phyloP scores from a whole-genome alignment of 2,329 filamentous ascomycete genomes.

The Cadophora sp. region DNA sequence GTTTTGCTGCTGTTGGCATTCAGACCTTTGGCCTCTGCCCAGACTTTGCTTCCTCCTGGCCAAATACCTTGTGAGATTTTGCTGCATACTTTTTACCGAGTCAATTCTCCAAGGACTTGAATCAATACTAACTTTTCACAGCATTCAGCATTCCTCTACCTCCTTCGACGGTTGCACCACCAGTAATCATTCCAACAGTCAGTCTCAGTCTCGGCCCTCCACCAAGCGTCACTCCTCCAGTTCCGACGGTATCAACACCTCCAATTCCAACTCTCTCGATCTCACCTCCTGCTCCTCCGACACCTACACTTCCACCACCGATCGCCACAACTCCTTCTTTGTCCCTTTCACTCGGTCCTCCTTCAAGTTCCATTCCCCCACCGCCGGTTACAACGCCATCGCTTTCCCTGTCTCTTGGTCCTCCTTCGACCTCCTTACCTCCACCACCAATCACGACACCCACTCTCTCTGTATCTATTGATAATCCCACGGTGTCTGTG shows the following conservation, averaged over 20 bases:
- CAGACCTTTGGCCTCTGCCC: neutral
- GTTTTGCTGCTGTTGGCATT: neutral
- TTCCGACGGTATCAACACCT: neutral
- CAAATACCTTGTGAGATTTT: conserved; percentile 5
- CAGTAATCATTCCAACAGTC: neutral
- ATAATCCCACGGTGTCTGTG: neutral
- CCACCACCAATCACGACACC: neutral
- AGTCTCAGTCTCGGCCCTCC: conserved; percentile 8
- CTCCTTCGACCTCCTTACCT: conserved; percentile 2
- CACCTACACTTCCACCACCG: neutral
- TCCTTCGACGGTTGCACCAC: neutral
- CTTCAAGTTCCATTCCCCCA: neutral
- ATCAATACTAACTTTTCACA: neutral
- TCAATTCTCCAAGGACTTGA: too few species aligned
- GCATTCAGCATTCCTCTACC: neutral
- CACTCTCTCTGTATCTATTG: neutral
- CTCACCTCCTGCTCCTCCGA: neutral
- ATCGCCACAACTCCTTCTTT: neutral
- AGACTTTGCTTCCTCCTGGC: conserved; percentile 1
- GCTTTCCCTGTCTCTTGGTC: neutral
- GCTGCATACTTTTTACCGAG: neutral
- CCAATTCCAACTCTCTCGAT: neutral
- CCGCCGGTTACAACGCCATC: neutral
- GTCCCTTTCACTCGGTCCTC: neutral
- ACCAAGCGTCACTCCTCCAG: neutral